Base-by-base conservation (phyloP, 2,329 filamentous ascomycete genomes). In the Pseudocercospora pini-densiflorae region DNA sequence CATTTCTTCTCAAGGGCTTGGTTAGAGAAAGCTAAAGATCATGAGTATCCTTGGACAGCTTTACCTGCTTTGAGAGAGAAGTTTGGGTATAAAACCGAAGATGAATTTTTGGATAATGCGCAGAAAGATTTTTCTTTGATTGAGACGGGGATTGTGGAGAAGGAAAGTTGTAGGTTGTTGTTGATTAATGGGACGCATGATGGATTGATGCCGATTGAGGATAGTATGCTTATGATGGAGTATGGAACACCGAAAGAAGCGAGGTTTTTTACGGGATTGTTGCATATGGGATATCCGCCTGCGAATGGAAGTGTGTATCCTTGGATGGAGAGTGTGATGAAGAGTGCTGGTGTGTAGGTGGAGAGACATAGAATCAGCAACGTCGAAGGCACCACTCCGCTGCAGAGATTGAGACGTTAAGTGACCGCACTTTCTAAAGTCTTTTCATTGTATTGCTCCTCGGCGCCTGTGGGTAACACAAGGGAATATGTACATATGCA, bases 261-360 rank as follows among this genome's bases (percentile, higher is more conserved):
- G 10, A 82, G 88, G 58, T 89, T 90, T 78, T 89, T 90, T 67
- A 79, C 84, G 0, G 85, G 85, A 0, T 80, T 86, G 33, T 75
- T 89, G 68, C 89, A 91, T 72, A 91, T 90, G 89, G 89, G 89
- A 12, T 91, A 91, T 74, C 89, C 89, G 4, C 76, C 83, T 73
- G 86, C 87, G 0, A 89, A 89, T 69, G 76, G 74, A 3, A 78
- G 80, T 4, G 85, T 89, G 24, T 89, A 88, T 74, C 85, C 87
- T 1, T 89, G 86, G 87, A 86, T 89, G 82, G 86, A 88, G 73
- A 77, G 80, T 63, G 83, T 88, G 1, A 83, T 88, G 80, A 55
- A 55, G 51, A 19, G 4, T 10, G 51, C 51, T 10, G 51, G 51
- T 43, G 16, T 3, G 5, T 43, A 43, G 40, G 16, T 43, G 5